These are phyloP conservation scores for Agastache rugosa DNA, from an alignment of 257 asterid species.

Conservation along the genomic window DNA sequence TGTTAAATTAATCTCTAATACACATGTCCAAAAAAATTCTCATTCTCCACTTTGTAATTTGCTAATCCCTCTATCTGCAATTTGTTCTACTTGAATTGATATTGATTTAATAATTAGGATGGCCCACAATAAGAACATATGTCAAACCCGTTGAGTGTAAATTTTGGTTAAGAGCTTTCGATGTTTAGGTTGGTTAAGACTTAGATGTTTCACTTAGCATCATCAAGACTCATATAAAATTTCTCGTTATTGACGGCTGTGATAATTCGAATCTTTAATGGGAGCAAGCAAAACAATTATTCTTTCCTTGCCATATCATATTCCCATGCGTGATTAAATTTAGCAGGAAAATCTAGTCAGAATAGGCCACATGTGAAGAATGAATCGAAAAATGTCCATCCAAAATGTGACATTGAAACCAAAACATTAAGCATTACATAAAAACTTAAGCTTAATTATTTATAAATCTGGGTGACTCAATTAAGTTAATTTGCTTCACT, in stretches of 20 bases:
- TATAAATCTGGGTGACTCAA: not conserved
- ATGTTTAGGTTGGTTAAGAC: not conserved
- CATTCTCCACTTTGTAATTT: too few relatives aligned
- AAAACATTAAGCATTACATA: not conserved
- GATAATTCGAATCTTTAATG: not conserved
- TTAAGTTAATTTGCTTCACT: not conserved
- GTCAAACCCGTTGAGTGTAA: not conserved
- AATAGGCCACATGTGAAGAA: not conserved
- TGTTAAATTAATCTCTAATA: too few relatives aligned
- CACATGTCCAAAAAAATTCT: too few relatives aligned
- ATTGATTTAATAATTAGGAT: too few relatives aligned
- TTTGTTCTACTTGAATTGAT: too few relatives aligned
- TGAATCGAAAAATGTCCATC: not conserved
- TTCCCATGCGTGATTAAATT: not conserved
- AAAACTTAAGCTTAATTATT: not conserved
- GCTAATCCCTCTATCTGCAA: too few relatives aligned
- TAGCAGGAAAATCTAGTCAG: not conserved
- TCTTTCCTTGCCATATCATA: slow-evolving; percentile 18
- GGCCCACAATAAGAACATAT: not conserved
- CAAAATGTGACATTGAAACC: not conserved
- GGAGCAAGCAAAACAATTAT: slow-evolving; percentile 18
- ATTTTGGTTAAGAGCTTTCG: not conserved
- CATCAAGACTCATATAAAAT: not conserved
- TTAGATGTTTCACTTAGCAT: not conserved
- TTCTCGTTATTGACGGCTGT: not conserved